phyloP scores from a whole-genome alignment of 1,284 basidiomycete species.

The Austroboletus novae-zelandiae region DNA sequence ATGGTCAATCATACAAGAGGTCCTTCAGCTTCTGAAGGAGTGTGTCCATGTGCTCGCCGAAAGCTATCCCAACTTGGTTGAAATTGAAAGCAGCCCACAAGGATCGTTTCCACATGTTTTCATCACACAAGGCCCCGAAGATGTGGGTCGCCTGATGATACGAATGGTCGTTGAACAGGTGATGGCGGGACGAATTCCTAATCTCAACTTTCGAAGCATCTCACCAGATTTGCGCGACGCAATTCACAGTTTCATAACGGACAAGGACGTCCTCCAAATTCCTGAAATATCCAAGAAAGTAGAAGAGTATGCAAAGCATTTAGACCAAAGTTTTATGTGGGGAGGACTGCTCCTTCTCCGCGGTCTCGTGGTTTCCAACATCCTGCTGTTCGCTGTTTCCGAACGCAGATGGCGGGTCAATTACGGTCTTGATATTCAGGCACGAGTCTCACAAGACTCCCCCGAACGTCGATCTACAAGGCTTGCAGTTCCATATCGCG shows the following conservation, averaged over 20 bases:
- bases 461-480: constrained; percentile 19
- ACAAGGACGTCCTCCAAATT: neutral
- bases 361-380: constrained; percentile 40
- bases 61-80: neutral
- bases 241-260: constrained; percentile 23
- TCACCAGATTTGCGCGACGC: neutral
- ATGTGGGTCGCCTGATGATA: constrained; percentile 18
- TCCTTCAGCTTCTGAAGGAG: constrained; percentile 29
- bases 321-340: constrained; percentile 25
- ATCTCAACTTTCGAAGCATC: constrained; percentile 14
- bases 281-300: neutral
- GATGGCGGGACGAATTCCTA: constrained; percentile 21
- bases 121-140: constrained; percentile 18
- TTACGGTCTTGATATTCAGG: constrained; percentile 39
- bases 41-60: constrained; percentile 6
- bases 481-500: constrained; percentile 19
- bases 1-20: constrained; percentile 43
- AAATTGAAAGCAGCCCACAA: constrained; percentile 1
- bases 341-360: constrained; percentile 38
- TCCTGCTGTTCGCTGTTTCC: constrained; percentile 38
- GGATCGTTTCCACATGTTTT: constrained; percentile 33
- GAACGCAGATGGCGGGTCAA: constrained; percentile 47
- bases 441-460: constrained; percentile 27
- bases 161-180: constrained; percentile 22
- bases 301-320: constrained; percentile 10